Evolutionary conservation across 78 protist genomes (phyloP).

Genomic region (Monosiga brevicollis): DNA sequence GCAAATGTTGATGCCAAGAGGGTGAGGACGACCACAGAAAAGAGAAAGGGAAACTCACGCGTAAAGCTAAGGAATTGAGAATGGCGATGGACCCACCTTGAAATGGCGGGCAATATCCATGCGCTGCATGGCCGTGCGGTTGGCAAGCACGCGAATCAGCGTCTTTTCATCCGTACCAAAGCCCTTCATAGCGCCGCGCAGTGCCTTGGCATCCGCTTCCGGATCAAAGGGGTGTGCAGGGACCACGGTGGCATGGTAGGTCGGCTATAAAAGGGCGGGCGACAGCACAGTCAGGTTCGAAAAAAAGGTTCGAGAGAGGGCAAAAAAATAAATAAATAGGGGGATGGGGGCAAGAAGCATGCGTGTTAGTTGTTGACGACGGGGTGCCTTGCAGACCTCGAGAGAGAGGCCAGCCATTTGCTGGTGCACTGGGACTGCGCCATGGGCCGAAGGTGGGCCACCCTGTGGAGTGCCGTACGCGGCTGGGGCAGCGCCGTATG

Average conservation of each 20-base stretch:
- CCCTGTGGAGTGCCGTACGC: neutral
- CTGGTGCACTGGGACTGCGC: neutral
- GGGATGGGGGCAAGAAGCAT: neutral
- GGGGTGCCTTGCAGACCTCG: neutral
- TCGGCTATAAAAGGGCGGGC: too few species aligned
- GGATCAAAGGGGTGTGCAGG: neutral
- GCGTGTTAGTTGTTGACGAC: neutral
- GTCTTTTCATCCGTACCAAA: neutral
- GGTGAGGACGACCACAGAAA: neutral
- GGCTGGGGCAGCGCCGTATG: neutral
- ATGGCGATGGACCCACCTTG: neutral
- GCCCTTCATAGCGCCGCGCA: neutral
- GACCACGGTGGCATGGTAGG: neutral
- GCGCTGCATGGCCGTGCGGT: constrained; percentile 8
- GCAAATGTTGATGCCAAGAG: too few species aligned
- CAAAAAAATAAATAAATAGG: neutral
- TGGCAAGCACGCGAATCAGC: neutral
- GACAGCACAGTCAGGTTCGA: too few species aligned
- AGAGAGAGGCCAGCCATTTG: neutral
- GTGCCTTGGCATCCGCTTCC: neutral
- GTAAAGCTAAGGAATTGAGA: neutral
- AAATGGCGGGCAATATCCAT: neutral
- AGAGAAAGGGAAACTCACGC: neutral
- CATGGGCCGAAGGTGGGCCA: neutral
- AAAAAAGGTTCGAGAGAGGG: too few species aligned